Evolutionary conservation across 495 filamentous ascomycete species (phyloP).

Genomic region (Penicillium tannophilum): DNA sequence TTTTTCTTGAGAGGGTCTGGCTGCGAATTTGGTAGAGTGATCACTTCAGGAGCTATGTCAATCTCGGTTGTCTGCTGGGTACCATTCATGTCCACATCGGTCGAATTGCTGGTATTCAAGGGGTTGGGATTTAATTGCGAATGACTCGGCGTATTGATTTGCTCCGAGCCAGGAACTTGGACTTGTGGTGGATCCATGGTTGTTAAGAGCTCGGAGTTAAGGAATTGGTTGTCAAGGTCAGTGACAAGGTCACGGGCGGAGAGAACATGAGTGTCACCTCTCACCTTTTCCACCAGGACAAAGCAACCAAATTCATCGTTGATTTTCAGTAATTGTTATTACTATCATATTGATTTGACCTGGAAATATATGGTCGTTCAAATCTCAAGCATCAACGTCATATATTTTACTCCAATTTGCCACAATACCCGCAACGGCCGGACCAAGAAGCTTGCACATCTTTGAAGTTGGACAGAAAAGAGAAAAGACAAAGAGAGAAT

Average conservation of each 20-base stretch:
- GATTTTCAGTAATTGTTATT: too few species aligned
- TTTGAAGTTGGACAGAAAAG: not conserved
- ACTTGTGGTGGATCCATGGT: conserved; percentile 33
- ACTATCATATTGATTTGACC: too few species aligned
- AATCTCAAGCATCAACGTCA: conserved; percentile 13
- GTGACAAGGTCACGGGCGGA: not conserved
- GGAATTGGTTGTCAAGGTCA: not conserved
- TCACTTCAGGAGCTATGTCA: conserved; percentile 19
- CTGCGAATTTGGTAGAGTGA: conserved; percentile 25
- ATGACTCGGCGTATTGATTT: conserved; percentile 2
- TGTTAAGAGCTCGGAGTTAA: not conserved
- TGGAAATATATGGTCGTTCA: too few species aligned
- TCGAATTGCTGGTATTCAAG: conserved; percentile 7
- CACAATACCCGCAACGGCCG: conserved; percentile 18
- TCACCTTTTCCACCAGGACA: too few species aligned
- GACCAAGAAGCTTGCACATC: not conserved
- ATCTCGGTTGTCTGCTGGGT: conserved; percentile 7
- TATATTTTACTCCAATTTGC: conserved; percentile 17
- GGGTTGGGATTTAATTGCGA: not conserved
- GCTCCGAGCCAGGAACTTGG: conserved; percentile 21
- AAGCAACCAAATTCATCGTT: too few species aligned
- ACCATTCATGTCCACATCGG: conserved; percentile 29
- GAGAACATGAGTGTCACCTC: not conserved
- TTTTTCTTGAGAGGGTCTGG: conserved; percentile 25
- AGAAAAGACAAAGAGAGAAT: not conserved